A percentile compares a stretch with the other conserved stretches of the same genome.
These are phyloP conservation scores for Penicillium sp. DNA, from an alignment of 2,329 filamentous ascomycete genomes.

Conservation along the genomic window DNA sequence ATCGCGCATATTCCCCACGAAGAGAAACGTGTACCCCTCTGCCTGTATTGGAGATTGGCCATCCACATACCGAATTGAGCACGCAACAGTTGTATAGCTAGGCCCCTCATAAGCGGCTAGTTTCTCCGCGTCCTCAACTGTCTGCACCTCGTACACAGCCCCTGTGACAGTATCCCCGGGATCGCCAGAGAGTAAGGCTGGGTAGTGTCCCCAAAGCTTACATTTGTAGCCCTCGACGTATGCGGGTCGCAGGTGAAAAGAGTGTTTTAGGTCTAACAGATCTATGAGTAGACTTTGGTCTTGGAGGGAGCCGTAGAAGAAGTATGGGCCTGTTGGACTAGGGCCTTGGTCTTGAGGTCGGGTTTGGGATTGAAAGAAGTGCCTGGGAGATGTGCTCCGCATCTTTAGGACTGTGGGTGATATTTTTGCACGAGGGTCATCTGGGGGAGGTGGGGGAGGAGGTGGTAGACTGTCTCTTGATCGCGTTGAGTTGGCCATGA, in stretches of 20 bases:
- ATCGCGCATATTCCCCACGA: conserved; percentile 2
- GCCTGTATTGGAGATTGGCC: not conserved
- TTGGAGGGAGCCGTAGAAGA: conserved; percentile 36
- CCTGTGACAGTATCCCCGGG: conserved; percentile 11
- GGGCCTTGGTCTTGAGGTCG: not conserved
- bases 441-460: conserved; percentile 6
- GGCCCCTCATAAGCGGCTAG: conserved; percentile 16
- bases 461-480: not conserved
- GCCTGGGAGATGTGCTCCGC: not conserved
- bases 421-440: not conserved
- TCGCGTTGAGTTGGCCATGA: not conserved
- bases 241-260: conserved; percentile 15
- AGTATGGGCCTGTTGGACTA: conserved; percentile 22
- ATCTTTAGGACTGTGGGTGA: conserved; percentile 7
- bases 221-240: conserved; percentile 17
- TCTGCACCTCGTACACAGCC: conserved; percentile 16
- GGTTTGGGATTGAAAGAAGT: not conserved
- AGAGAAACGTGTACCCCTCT: conserved; percentile 6
- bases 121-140: conserved; percentile 8
- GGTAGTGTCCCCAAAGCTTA: conserved; percentile 24
- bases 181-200: conserved; percentile 14
- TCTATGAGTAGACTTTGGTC: conserved; percentile 22
- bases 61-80: conserved; percentile 13
- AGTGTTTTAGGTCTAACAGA: conserved; percentile 15
- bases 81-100: conserved; percentile 8